Evolutionary conservation across 805 yeast genomes (phyloP).

Genomic region (Candida nitratophila): DNA sequence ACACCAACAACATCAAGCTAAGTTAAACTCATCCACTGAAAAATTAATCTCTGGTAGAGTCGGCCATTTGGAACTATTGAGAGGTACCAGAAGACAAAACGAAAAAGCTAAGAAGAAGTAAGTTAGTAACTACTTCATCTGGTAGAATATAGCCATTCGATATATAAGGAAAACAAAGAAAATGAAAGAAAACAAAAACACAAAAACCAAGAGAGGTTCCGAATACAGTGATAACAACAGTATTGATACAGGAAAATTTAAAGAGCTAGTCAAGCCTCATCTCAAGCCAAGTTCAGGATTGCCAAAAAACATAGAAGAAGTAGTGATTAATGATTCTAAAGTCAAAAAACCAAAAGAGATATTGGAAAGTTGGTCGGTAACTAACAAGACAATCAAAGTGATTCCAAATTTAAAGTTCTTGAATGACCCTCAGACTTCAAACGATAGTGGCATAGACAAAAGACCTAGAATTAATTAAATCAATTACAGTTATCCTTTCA

Average conservation of each 20-base stretch:
- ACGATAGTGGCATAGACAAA: conserved; percentile 11
- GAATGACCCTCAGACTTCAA: conserved; percentile 4
- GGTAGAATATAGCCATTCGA: too few relatives aligned
- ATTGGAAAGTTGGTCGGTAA: conserved; percentile 15
- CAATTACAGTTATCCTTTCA: too few relatives aligned
- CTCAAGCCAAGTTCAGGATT: not conserved
- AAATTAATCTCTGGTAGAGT: conserved; percentile 81
- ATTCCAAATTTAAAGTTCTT: conserved; percentile 13
- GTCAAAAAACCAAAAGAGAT: not conserved
- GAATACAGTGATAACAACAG: too few relatives aligned
- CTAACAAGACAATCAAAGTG: conserved; percentile 11
- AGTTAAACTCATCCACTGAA: conserved; percentile 62
- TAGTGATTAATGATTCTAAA: not conserved
- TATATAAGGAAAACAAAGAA: not conserved
- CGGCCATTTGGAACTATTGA: conserved; percentile 86
- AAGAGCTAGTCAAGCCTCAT: not conserved
- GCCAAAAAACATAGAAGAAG: conserved; percentile 10
- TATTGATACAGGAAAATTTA: not conserved
- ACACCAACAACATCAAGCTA: conserved; percentile 49
- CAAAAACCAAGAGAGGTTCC: not conserved
- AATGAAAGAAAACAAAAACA: too few relatives aligned
- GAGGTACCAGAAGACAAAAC: conserved; percentile 81
- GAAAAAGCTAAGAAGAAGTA: conserved; percentile 46
- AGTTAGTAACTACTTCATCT: not conserved
- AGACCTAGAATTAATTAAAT: too few relatives aligned